phyloP scores from a whole-genome alignment of 176 grass and related monocot species.

The Pontederia crassipes region DNA sequence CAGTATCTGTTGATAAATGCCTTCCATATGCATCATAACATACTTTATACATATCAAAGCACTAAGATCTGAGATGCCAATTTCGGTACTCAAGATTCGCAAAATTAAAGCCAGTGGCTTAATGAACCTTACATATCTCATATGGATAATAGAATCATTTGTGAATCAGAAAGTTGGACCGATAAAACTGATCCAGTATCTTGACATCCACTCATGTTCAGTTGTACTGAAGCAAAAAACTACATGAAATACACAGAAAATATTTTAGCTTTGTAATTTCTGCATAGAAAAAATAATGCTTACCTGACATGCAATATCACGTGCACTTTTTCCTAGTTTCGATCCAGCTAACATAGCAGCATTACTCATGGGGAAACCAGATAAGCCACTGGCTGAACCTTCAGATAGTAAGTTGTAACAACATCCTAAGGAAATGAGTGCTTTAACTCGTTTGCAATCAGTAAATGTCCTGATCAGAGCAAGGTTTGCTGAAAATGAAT shows the following conservation, averaged over 20 bases:
- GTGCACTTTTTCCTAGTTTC: slow-evolving; percentile 63
- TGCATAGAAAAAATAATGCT: neutral
- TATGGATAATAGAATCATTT: too few relatives aligned
- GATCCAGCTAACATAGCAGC: slow-evolving; percentile 37
- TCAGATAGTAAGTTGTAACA: slow-evolving; percentile 94
- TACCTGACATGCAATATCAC: slow-evolving; percentile 91
- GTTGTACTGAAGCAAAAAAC: neutral
- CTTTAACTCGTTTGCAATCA: slow-evolving; percentile 55
- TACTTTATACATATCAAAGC: too few relatives aligned
- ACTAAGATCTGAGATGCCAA: too few relatives aligned
- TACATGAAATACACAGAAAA: neutral
- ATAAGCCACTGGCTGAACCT: slow-evolving; percentile 23
- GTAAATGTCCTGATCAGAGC: slow-evolving; percentile 52
- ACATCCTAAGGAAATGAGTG: slow-evolving; percentile 64
- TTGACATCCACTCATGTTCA: too few relatives aligned
- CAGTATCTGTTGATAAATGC: too few relatives aligned
- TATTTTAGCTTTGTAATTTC: neutral
- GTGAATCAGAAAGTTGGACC: too few relatives aligned
- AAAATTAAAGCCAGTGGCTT: too few relatives aligned
- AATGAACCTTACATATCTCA: too few relatives aligned
- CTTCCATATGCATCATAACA: too few relatives aligned
- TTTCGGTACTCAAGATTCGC: too few relatives aligned
- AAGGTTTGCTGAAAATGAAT: slow-evolving; percentile 5
- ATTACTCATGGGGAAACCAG: slow-evolving; percentile 76
- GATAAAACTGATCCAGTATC: too few relatives aligned